phyloP scores from a whole-genome alignment of 2,329 filamentous ascomycete genomes.

The Arthrobotrys pseudoclavata region DNA sequence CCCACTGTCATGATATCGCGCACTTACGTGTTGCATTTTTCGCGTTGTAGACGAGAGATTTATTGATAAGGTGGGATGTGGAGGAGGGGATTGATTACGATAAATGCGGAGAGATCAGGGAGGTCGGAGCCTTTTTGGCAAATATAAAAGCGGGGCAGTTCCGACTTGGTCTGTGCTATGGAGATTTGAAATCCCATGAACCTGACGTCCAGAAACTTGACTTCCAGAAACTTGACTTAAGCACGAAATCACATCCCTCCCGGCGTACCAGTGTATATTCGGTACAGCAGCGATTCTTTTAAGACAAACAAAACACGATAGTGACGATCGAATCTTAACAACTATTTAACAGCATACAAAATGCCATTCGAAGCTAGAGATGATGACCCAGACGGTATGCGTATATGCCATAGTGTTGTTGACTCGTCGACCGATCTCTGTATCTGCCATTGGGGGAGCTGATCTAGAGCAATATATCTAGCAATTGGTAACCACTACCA shows the following conservation, averaged over 20 bases:
- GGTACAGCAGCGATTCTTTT: background rate
- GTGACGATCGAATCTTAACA: background rate
- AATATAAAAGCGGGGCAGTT: constrained; percentile 29
- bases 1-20: constrained; percentile 28
- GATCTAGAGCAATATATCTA: background rate
- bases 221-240: background rate
- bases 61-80: constrained; percentile 25
- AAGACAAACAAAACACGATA: background rate
- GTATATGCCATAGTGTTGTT: background rate
- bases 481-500: background rate
- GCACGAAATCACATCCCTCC: background rate
- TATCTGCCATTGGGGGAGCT: constrained; percentile 10
- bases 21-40: constrained; percentile 24
- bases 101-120: constrained; percentile 14
- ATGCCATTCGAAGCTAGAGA: constrained; percentile 28
- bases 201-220: too few relatives aligned
- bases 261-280: background rate
- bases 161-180: constrained; percentile 2
- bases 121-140: constrained; percentile 7
- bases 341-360: background rate
- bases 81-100: constrained; percentile 9
- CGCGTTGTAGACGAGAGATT: constrained; percentile 27
- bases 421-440: background rate
- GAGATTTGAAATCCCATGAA: constrained; percentile 9
- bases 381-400: constrained; percentile 16